Percentiles rank a stretch among this genome's conserved stretches.
Evolutionary conservation across 805 yeast species (phyloP).

Genomic region (Komagataella mondaviorum): DNA sequence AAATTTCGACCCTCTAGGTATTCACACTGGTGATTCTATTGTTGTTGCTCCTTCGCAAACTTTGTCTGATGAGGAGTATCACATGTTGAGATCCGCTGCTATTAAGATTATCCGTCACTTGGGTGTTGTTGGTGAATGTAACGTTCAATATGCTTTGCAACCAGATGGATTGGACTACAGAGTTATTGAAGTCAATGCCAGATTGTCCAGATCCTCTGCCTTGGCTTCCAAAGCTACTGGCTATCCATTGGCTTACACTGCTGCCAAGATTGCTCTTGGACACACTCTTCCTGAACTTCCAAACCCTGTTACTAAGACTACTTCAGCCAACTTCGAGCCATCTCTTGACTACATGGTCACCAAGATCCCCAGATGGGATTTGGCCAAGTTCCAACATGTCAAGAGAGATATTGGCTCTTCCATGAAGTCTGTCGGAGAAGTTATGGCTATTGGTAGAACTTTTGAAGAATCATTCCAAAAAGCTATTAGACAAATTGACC

Average conservation of each 20-base stretch:
- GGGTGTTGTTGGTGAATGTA: slow-evolving; percentile 99
- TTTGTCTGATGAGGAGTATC: slow-evolving; percentile 90
- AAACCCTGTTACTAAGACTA: slow-evolving; percentile 91
- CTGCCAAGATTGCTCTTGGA: slow-evolving; percentile 93
- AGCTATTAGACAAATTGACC: slow-evolving; percentile 93
- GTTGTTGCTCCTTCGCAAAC: slow-evolving; percentile 99
- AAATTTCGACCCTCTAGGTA: slow-evolving; percentile 95
- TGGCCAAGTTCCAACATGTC: slow-evolving; percentile 89
- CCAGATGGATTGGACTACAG: slow-evolving; percentile 94
- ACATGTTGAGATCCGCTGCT: slow-evolving; percentile 96
- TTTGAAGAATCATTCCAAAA: slow-evolving; percentile 97
- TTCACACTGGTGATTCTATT: slow-evolving; percentile 97
- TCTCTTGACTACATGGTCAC: slow-evolving; percentile 93
- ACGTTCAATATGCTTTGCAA: slow-evolving; percentile 91
- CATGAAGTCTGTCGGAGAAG: slow-evolving; percentile 99
- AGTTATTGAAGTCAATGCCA: slow-evolving; percentile 95
- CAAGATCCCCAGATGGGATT: slow-evolving; percentile 98
- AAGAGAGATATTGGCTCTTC: slow-evolving; percentile 88
- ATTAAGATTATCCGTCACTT: slow-evolving; percentile 93
- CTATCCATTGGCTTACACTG: slow-evolving; percentile 96
- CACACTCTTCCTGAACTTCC: slow-evolving; percentile 91
- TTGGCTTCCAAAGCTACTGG: slow-evolving; percentile 98
- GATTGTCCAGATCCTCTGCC: slow-evolving; percentile 94
- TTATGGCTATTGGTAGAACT: slow-evolving; percentile 96
- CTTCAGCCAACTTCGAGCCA: slow-evolving; percentile 95